Evolutionary conservation across 2,329 filamentous ascomycete genomes (phyloP), one percentile per base, ranked within the genome.

Genomic region (Teratosphaeria pseudoeucalypti): DNA sequence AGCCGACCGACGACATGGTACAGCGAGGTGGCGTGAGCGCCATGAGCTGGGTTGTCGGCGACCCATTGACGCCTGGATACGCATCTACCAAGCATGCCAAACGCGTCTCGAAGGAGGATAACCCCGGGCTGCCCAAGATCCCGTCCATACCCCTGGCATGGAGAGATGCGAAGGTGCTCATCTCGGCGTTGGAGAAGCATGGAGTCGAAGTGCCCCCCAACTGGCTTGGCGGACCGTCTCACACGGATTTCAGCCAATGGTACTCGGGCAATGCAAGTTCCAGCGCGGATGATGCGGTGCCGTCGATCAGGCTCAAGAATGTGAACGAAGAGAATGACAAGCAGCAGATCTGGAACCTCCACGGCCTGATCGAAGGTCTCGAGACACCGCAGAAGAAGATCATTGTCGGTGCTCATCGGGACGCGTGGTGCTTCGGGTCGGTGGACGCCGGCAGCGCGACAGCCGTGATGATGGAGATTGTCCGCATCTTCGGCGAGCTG

Each of bases 371-470:
- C 57, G 77, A 81, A 12, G 94, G 94, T n/a, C 79, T 90, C 60
- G 94, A 97, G 74, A 87, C 94, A 70, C 80, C 81, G 1, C 83
- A 88, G 61, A 92, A 95, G 74, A 88, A 87, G 59, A 85, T 97
- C 69, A 86, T 96, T 59, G 82, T 99, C 58, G 94, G 94, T 57
- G 96, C 92, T 73, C 92, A 96, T 71, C 90, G 94, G 23, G 94
- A 99, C 73, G 85, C 90, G 0, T 96, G 90, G 89, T 88, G 89
- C 57, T 90, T 94, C 69, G 94, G 94, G 58, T 89, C 90, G 29
- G 85, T 85, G 0, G 89, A 94, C 68, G 89, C 94, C 1, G 90
- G 91, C 64, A 89, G 89, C 58, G 94, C 92, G 32, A 95, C 91
- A 0, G 92, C 92, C 5, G 82, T 97, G 49, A 87, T 99, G 81